Evolutionary conservation across 768 basidiomycete genomes (phyloP), one percentile per base, ranked within the genome.

Genomic region (Fistulinella prunicolor): DNA sequence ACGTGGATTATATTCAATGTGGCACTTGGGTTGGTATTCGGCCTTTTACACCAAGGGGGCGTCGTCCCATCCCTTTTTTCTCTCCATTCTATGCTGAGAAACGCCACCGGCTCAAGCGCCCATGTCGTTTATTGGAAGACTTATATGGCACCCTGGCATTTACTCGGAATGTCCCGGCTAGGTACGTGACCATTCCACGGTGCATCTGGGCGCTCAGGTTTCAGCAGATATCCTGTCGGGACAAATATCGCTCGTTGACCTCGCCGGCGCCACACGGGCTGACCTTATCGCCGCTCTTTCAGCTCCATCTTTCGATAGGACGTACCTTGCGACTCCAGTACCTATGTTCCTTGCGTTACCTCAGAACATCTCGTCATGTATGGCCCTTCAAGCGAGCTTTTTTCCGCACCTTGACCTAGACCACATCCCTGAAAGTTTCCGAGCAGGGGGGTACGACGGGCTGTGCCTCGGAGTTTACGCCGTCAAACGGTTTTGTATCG

Each of bases 401-500:
- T 70, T 61, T 40, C 66, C 70, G 3, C 72, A 73, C 44, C 69
- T 73, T 9, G 69, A 69, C 49, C 38, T 73, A 23, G 71, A 73
- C 49, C 70, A 71, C 44, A 42, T 73, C 21, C 41, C 57, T 10
- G 69, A 71, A 49, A 62, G 59, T 38, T 34, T 65, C 17, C 61
- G 50, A 35, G 47, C 51, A 13, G 70, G 71, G 19, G 55, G 55
- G 47, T 38, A 43, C 26, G 58, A 68, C n/a, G 66, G 63, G 28
- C 41, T 72, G 23, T 58, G 56, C 23, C 62, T 73, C 16, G 68
- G 70, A 0, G 57, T 72, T 19, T 73, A 67, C 17, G 53, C 49
- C 9, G 51, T 66, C 21, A 46, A 51, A 35, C 30, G 12, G 38
- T 37, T 19, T 1, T 66, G 60, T 40, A 26, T 52, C 21, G 22